These are phyloP conservation scores for Penicillium sp. DNA, from an alignment of 2,329 filamentous ascomycete species.

Conservation along the genomic window DNA sequence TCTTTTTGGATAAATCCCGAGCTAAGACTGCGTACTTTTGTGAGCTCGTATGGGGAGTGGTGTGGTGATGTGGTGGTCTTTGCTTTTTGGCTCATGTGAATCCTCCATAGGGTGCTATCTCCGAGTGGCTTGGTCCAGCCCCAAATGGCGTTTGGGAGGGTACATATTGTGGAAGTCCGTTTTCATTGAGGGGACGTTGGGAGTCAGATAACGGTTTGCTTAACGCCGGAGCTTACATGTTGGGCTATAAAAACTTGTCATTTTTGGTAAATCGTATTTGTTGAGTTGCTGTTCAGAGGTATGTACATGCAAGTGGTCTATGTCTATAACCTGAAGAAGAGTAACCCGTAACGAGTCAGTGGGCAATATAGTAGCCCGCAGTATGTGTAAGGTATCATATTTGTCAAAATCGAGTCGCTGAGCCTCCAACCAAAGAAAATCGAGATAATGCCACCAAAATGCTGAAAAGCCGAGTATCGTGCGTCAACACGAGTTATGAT, in stretches of 20 bases:
- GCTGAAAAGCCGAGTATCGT: constrained; percentile 6
- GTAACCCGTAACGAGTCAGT: background rate
- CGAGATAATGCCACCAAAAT: background rate
- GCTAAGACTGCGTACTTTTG: constrained; percentile 2
- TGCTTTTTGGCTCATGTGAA: background rate
- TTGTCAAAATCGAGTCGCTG: constrained; percentile 13
- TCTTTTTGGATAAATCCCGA: background rate
- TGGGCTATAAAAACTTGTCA: background rate
- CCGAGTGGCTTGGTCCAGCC: constrained; percentile 1
- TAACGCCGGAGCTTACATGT: background rate
- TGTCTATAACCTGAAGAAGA: background rate
- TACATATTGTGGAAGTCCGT: background rate
- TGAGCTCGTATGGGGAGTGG: background rate
- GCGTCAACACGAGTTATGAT: background rate
- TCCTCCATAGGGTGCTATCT: background rate
- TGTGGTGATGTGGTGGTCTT: background rate
- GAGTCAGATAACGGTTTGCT: background rate
- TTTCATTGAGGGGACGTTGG: background rate
- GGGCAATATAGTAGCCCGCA: background rate
- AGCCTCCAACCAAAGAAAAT: constrained; percentile 4
- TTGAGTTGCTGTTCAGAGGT: background rate
- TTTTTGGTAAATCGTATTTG: background rate
- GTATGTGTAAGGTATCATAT: constrained; percentile 18
- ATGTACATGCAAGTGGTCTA: background rate
- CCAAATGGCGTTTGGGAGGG: background rate